Evolutionary conservation across 2,329 filamentous ascomycete genomes (phyloP), one percentile per base, ranked within the genome.

Genomic region (Phialocephala sp.): DNA sequence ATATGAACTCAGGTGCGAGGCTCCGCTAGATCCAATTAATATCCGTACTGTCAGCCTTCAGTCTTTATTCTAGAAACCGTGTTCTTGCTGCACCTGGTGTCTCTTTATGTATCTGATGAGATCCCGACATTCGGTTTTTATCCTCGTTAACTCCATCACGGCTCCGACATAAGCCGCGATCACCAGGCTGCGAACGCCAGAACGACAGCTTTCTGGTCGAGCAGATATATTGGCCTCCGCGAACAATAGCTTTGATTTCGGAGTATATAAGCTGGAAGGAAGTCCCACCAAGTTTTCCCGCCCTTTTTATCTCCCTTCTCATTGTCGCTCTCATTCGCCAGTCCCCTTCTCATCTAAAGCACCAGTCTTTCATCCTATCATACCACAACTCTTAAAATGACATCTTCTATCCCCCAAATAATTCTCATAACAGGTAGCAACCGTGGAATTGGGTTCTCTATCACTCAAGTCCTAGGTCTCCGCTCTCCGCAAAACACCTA

Each of bases 361-460:
- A 24, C 4, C 8, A 27, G 9, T 27, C 22, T 52, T 52, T 45
- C n/a, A 45, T 45, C n/a, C n/a, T 9, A n/a, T 45, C 35, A 22
- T 32, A 20, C 14, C 32, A 14, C 4, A 18, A 57, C 39, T 22
- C 35, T 57, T 32, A 39, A 57, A 39, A 57, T 57, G 55, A 32
- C 27, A 32, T 32, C 27, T 32, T 32, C 27, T 6, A 3, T 32
- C 20, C 32, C n/a, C n/a, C 32, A 22, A 39, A 62, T 67, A 2
- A 52, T 68, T 8, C 66, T 70, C n/a, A 47, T 65, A 15, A 72
- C 70, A 12, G 67, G 67, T 5, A 61, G 65, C 2, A 72, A 72
- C n/a, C 57, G 62, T 14, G 77, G 77, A 8, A 75, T 79, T 14
- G 78, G 77, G 0, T 73, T 75, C 56, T 74, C 71, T 45, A 75